Evolutionary conservation across 2,329 filamentous ascomycete species (phyloP).

Genomic region (Pseudocercospora fuligena): DNA sequence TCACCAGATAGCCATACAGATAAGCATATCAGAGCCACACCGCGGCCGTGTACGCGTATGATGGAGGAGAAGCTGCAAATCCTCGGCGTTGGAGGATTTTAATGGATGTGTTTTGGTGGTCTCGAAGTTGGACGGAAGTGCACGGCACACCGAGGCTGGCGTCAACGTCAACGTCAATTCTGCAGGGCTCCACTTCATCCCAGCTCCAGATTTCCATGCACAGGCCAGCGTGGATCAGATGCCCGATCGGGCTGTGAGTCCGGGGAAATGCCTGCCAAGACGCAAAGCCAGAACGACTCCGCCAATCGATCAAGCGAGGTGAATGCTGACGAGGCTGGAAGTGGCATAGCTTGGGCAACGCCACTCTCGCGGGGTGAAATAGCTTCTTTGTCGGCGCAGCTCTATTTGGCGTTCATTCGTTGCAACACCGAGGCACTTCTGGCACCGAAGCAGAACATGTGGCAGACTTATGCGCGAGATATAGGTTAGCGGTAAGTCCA

Average conservation of each 20-base stretch:
- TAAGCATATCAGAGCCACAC: background rate
- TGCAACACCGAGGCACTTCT: constrained; percentile 8
- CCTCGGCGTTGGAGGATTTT: background rate
- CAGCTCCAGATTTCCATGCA: constrained; percentile 72
- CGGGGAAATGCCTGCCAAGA: constrained; percentile 2
- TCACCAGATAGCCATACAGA: background rate
- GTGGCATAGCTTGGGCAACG: background rate
- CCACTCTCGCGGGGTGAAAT: constrained; percentile 7
- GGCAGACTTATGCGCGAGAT: constrained; percentile 1
- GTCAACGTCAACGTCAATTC: background rate
- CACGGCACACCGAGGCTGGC: constrained; percentile 1
- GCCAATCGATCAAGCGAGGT: constrained; percentile 2
- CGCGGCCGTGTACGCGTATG: background rate
- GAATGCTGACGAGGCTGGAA: constrained; percentile 6
- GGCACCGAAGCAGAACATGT: background rate
- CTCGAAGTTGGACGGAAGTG: constrained; percentile 1
- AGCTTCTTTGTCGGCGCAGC: constrained; percentile 1
- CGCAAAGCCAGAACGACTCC: constrained; percentile 5
- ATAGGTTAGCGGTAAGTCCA: constrained; percentile 9
- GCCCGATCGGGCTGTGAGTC: constrained; percentile 8
- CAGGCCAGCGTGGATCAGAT: constrained; percentile 16
- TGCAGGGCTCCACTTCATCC: background rate
- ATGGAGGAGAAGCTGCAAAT: background rate
- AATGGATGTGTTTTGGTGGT: background rate
- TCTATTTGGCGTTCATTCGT: constrained; percentile 4